phyloP scores from a whole-genome alignment of 2,329 filamentous ascomycete species.

The Alternaria angustiovoidea region DNA sequence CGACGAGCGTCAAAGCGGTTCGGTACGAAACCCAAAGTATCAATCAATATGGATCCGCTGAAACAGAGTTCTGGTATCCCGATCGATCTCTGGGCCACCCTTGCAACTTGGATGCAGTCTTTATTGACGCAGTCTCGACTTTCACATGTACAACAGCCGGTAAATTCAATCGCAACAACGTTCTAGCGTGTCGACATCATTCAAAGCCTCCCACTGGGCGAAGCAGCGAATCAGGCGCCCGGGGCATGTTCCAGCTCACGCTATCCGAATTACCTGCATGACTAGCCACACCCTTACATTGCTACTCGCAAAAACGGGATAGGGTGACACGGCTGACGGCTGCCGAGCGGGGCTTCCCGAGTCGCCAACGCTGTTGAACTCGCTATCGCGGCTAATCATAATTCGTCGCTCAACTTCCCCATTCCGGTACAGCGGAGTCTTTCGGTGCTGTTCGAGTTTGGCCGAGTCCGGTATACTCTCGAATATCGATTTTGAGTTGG shows the following conservation, averaged over 20 bases:
- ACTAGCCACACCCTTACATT: conserved; percentile 25
- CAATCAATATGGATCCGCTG: conserved; percentile 10
- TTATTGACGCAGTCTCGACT: background rate
- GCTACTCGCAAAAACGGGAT: conserved; percentile 9
- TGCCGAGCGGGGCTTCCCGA: conserved; percentile 36
- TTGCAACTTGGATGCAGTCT: background rate
- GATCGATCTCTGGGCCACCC: background rate
- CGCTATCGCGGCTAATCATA: conserved; percentile 19
- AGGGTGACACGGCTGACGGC: conserved; percentile 23
- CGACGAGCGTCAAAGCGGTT: conserved; percentile 24
- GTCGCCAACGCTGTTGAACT: conserved; percentile 17
- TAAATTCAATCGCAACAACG: conserved; percentile 6
- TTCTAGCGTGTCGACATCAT: conserved; percentile 7
- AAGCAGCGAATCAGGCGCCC: conserved; percentile 17
- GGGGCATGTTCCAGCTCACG: conserved; percentile 14
- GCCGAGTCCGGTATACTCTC: background rate
- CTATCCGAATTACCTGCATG: conserved; percentile 33
- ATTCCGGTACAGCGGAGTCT: conserved; percentile 6
- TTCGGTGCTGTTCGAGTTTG: conserved; percentile 6
- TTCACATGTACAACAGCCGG: background rate
- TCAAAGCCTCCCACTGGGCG: conserved; percentile 2
- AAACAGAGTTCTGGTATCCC: conserved; percentile 9
- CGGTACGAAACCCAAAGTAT: conserved; percentile 23
- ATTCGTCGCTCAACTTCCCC: conserved; percentile 11
- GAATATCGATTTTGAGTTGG: conserved; percentile 5